Evolutionary conservation across 495 filamentous ascomycete species (phyloP), one percentile per base, ranked within the genome.

Genomic region (Staphylotrichum longicolle): DNA sequence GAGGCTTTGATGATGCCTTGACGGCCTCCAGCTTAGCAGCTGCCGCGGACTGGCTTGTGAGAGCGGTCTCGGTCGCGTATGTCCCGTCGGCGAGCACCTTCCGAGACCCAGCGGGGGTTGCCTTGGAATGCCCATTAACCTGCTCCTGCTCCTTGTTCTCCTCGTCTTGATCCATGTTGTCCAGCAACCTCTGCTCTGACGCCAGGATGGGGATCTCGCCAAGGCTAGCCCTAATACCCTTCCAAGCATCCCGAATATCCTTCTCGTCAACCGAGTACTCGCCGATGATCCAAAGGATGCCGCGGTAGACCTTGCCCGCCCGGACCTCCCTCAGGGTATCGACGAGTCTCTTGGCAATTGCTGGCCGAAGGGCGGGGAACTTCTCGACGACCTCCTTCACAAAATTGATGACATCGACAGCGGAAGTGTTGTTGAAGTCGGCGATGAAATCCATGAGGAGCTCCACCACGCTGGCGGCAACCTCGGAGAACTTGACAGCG

Each of bases 321-420:
- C 95, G 86, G 30, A 98, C 95, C 73, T 98, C 94, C 68, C 85
- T 89, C 66, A 99, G 78, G 32, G 94, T 98, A 1, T 89, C 87
- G 12, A 98, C 94, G 44, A 99, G 80, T 48, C 93, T 87, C 63
- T 89, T 84, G 5, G 98, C 86, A 66, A 99, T 96, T 2, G 90
- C 86, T 15, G 85, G 81, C 46, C 95, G 87, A 52, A 99, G 82
- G 60, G 91, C 85, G 20, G 95, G 93, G 81, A 97, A 99, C 71
- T 94, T 96, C 78, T 99, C 95, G 4, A 97, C 95, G 7, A 99
- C 95, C 70, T 99, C 95, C 75, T 99, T 99, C 50, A 98, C 93
- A 65, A 99, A 99, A 20, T 90, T 89, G 68, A 99, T 97, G 10
- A 99, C 93, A 77, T 99, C 95, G 34, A 99, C 91, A 2, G 95